These are phyloP conservation scores for Trapa bicornis DNA, from an alignment of 345 rosid genomes.

Conservation along the genomic window DNA sequence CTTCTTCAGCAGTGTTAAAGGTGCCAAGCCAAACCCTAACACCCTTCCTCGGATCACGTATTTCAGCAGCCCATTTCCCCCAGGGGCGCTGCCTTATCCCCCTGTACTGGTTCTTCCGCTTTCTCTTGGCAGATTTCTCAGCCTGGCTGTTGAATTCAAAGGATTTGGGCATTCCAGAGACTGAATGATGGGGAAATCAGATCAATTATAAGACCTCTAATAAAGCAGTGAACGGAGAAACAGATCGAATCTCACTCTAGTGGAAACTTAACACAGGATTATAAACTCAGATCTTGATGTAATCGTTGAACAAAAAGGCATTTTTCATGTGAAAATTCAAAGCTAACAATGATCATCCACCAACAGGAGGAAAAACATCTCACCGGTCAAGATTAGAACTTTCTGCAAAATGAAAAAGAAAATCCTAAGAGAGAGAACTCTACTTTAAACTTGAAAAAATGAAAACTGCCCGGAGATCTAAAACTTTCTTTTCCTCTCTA, in stretches of 20 bases:
- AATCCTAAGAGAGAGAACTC: not conserved
- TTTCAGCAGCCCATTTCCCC: conserved; percentile 99
- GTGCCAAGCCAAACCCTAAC: conserved; percentile 94
- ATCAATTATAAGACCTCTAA: not conserved
- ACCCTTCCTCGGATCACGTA: conserved; percentile 86
- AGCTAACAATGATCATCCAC: not conserved
- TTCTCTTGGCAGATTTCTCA: conserved; percentile 62
- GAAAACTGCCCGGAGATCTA: not conserved
- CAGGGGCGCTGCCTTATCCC: conserved; percentile 96
- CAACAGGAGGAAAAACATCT: not conserved
- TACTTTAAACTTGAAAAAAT: not conserved
- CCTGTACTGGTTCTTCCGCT: conserved; percentile 80
- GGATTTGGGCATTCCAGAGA: conserved; percentile 23
- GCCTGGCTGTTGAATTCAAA: conserved; percentile 34
- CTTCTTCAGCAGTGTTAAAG: conserved; percentile 92
- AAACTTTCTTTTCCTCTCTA: not conserved
- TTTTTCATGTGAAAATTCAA: not conserved
- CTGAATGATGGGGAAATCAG: conserved; percentile 12
- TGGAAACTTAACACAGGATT: not conserved
- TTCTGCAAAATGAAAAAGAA: not conserved
- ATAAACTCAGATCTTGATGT: not conserved
- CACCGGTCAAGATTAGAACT: not conserved
- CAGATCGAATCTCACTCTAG: too few species aligned
- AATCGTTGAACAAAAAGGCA: not conserved
- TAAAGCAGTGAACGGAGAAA: not conserved